Evolutionary conservation across 2,329 filamentous ascomycete genomes (phyloP).

Genomic region (Curvularia lunata): DNA sequence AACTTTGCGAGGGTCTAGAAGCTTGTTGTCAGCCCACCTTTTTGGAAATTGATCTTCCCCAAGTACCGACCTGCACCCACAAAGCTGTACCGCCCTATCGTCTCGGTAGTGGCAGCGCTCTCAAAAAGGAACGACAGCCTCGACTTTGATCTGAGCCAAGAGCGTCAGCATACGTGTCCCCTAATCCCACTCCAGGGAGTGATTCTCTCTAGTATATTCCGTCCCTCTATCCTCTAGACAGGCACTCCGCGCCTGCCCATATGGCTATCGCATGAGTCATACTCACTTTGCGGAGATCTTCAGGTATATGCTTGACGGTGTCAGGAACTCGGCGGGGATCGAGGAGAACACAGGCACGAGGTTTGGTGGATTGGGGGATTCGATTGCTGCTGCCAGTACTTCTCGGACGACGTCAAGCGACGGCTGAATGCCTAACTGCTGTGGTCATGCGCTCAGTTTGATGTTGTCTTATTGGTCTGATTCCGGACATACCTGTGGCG

Average conservation of each 20-base stretch:
- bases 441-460: constrained; percentile 42
- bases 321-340: constrained; percentile 90
- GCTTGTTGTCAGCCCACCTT: constrained; percentile 6
- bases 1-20: constrained; percentile 70
- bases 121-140: constrained; percentile 94
- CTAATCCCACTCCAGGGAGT: not conserved
- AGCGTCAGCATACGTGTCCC: constrained; percentile 17
- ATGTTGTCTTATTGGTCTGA: constrained; percentile 9
- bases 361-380: constrained; percentile 68
- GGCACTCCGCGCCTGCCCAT: not conserved
- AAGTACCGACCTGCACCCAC: constrained; percentile 72
- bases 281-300: constrained; percentile 79
- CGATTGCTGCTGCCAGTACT: constrained; percentile 60
- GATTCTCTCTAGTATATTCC: not conserved
- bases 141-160: constrained; percentile 60
- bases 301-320: constrained; percentile 92
- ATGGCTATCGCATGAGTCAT: constrained; percentile 40
- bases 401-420: constrained; percentile 66
- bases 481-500: constrained; percentile 32
- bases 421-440: constrained; percentile 60
- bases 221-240: not conserved
- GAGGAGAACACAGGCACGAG: constrained; percentile 83
- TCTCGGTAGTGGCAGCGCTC: constrained; percentile 88
- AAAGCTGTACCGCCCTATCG: constrained; percentile 94
- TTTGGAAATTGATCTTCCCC: not conserved